A percentile compares a stretch with the other conserved stretches of the same genome.
Evolutionary conservation across 2,329 filamentous ascomycete genomes (phyloP).

Genomic region (Fusarium xyrophilum): DNA sequence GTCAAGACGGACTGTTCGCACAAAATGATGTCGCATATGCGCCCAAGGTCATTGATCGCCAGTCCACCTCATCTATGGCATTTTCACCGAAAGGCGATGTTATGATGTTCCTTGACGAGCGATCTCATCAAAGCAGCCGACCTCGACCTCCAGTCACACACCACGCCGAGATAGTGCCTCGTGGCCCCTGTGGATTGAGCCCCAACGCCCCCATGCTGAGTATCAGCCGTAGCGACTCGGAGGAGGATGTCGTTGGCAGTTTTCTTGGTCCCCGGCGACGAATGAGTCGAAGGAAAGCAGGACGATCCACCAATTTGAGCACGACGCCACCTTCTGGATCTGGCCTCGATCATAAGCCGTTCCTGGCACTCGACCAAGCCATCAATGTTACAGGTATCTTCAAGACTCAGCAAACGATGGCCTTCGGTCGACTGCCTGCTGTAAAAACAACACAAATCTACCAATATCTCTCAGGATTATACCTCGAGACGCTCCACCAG

Average conservation of each 20-base stretch:
- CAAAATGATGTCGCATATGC: constrained; percentile 72
- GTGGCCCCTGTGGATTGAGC: constrained; percentile 57
- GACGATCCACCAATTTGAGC: constrained; percentile 56
- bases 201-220: constrained; percentile 59
- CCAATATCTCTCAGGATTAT: constrained; percentile 62
- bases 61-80: constrained; percentile 65
- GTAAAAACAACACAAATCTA: constrained; percentile 60
- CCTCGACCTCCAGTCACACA: constrained; percentile 52
- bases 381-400: constrained; percentile 65
- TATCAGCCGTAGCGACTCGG: constrained; percentile 68
- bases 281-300: constrained; percentile 51
- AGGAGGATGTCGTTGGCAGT: constrained; percentile 67
- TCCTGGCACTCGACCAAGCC: constrained; percentile 63
- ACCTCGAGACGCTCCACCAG: constrained; percentile 60
- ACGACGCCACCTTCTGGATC: constrained; percentile 60
- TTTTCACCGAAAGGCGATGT: constrained; percentile 67
- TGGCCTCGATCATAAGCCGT: constrained; percentile 47
- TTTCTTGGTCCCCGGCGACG: constrained; percentile 61
- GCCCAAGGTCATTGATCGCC: constrained; percentile 67
- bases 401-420: constrained; percentile 68
- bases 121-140: constrained; percentile 50
- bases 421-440: constrained; percentile 63
- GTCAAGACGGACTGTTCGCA: constrained; percentile 66
- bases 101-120: constrained; percentile 68
- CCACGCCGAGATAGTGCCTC: constrained; percentile 46